These are phyloP conservation scores for Flaveria sonorensis DNA, from an alignment of 129 eudicot species.

Conservation along the genomic window DNA sequence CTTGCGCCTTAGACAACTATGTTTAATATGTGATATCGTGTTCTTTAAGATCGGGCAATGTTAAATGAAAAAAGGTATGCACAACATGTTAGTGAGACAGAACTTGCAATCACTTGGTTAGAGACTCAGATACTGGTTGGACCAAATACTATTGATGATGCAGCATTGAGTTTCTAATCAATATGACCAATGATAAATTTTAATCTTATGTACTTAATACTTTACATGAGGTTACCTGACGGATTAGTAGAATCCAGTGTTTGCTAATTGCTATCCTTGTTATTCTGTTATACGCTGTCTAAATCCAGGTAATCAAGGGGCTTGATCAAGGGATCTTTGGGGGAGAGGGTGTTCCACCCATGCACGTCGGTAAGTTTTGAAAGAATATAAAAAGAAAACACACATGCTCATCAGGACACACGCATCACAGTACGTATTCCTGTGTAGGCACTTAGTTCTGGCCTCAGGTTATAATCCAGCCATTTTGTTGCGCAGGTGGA, in stretches of 20 bases:
- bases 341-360: conserved; percentile 93
- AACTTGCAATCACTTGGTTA: too few species aligned
- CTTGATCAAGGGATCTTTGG: conserved; percentile 92
- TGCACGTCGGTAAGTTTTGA: conserved; percentile 66
- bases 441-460: neutral
- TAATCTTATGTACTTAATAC: too few species aligned
- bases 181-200: neutral
- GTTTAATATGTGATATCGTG: too few species aligned
- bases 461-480: neutral
- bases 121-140: neutral
- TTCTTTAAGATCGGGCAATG: too few species aligned
- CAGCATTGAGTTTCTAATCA: neutral
- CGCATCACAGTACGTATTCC: neutral
- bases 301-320: conserved; percentile 72
- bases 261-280: too few species aligned
- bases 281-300: neutral
- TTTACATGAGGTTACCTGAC: too few species aligned
- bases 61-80: too few species aligned
- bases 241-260: too few species aligned
- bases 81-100: too few species aligned
- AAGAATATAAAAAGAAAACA: conserved; percentile 1
- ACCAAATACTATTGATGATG: too few species aligned
- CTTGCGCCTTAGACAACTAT: too few species aligned
- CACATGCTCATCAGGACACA: neutral
- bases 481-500: conserved; percentile 58